Base-by-base conservation (phyloP, 768 basidiomycete genomes). In the Chalciporus piperatus region DNA sequence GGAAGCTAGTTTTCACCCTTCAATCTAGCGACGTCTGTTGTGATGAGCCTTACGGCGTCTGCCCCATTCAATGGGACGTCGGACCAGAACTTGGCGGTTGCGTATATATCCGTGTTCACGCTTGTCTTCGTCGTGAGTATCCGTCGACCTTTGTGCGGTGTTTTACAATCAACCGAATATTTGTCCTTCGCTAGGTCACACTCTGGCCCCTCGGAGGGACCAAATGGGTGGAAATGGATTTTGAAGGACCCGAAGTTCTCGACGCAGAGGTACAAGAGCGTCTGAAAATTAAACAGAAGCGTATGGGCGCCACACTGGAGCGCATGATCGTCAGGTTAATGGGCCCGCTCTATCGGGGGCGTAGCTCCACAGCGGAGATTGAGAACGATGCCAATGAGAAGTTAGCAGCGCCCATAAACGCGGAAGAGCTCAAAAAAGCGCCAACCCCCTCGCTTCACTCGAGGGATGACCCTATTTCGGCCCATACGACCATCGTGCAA, bases 121-220 rank as follows among this genome's bases (percentile, higher is more conserved):
- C 72, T 87, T 13, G 72, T 87, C 0, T 87, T 81, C 60, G 71
- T 77, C 59, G 81, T 87, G 55, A 42, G 74, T 69, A 22, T 16
- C 3, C 25, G 17, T n/a, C 19, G 7, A 25, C 10, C 32, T 37
- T 19, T 19, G 16, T 7, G 14, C 19, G 6, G 1, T 32, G 16
- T 9, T 13, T 6, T 27, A 17, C 5, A 19, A 9, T 11, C 38
- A 45, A 40, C 17, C 20, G 22, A 45, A 14, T 19, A 6, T 19
- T 25, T 20, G 13, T 44, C 6, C 32, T n/a, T 10, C 3, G 2
- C 5, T 6, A 86, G 84, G 58, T 87, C 13, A 83, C 83, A 0
- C 70, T 89, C 14, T 89, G 88, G 60, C 81, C 86, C 0, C 60
- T 80, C 30, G 86, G 87, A 14, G 83, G 76, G 3, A 72, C 76